Conservation (phyloP, 306 rosid species). For the Astragalus membranaceus region DNA sequence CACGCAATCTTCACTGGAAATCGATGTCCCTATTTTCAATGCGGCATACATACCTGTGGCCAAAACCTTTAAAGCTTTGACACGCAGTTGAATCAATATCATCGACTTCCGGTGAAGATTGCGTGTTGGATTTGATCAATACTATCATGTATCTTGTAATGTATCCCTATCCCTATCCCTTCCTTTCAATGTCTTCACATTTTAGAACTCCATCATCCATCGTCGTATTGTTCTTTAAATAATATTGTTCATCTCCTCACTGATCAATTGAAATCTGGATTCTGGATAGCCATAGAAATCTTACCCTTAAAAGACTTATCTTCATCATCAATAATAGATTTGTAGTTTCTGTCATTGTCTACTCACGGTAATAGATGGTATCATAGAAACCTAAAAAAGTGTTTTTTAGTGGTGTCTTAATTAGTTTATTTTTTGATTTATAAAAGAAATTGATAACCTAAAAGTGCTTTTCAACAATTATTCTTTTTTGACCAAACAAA, state of each 20-base stretch:
- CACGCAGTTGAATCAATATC: too few relatives aligned
- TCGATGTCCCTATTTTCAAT: too few relatives aligned
- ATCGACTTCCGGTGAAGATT: too few relatives aligned
- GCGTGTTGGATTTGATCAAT: too few relatives aligned
- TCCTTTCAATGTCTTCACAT: background rate
- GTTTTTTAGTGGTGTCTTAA: too few relatives aligned
- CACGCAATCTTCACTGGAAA: too few relatives aligned
- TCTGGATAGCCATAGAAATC: too few relatives aligned
- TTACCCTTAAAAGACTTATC: background rate
- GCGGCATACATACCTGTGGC: too few relatives aligned
- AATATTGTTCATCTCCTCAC: background rate
- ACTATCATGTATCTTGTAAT: background rate
- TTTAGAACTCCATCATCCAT: too few relatives aligned
- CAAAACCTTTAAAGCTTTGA: too few relatives aligned
- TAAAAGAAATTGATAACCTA: background rate
- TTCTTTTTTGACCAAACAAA: too few relatives aligned
- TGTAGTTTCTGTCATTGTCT: background rate
- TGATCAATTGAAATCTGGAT: background rate
- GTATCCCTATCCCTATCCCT: background rate
- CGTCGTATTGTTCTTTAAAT: background rate
- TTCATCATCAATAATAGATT: background rate
- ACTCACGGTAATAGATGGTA: background rate
- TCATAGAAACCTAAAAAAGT: background rate
- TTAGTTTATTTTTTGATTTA: background rate
- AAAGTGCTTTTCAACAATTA: background rate